Evolutionary conservation across 164 flowering plant species (phyloP).

Genomic region (Annona cherimola): DNA sequence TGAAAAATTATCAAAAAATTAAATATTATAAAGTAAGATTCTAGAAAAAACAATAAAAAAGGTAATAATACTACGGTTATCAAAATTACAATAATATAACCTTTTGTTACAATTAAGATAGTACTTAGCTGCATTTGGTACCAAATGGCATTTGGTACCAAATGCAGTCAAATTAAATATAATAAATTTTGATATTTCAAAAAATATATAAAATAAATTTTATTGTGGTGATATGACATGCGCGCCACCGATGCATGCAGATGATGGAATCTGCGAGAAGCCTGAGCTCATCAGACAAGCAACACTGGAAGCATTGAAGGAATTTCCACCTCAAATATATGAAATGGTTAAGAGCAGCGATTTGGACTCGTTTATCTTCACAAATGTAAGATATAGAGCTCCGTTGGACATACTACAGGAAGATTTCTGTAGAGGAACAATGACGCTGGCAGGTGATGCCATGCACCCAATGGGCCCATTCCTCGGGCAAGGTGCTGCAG

Average conservation of each 20-base stretch:
- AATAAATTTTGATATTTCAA: too few species aligned
- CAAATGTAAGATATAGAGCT: slow-evolving; percentile 20
- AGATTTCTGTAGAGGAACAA: slow-evolving; percentile 22
- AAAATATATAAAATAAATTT: too few species aligned
- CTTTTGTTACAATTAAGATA: too few species aligned
- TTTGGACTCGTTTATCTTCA: slow-evolving; percentile 11
- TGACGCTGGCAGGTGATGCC: slow-evolving; percentile 37
- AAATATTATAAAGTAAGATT: too few species aligned
- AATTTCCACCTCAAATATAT: slow-evolving; percentile 20
- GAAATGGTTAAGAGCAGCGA: slow-evolving; percentile 23
- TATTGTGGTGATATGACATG: neutral
- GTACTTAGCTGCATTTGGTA: too few species aligned
- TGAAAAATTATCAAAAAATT: too few species aligned
- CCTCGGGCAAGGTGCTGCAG: slow-evolving; percentile 35
- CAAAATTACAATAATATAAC: too few species aligned
- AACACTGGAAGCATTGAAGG: slow-evolving; percentile 13
- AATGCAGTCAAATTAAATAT: too few species aligned
- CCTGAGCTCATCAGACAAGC: slow-evolving; percentile 14
- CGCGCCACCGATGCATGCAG: slow-evolving; percentile 12
- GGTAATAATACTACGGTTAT: too few species aligned
- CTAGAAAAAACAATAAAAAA: too few species aligned
- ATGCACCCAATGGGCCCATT: slow-evolving; percentile 43
- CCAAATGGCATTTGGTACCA: too few species aligned
- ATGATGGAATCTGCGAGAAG: slow-evolving; percentile 16
- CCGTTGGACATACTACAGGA: slow-evolving; percentile 27